Evolutionary conservation across 345 rosid species (phyloP).

Genomic region (Dipteronia sinensis): DNA sequence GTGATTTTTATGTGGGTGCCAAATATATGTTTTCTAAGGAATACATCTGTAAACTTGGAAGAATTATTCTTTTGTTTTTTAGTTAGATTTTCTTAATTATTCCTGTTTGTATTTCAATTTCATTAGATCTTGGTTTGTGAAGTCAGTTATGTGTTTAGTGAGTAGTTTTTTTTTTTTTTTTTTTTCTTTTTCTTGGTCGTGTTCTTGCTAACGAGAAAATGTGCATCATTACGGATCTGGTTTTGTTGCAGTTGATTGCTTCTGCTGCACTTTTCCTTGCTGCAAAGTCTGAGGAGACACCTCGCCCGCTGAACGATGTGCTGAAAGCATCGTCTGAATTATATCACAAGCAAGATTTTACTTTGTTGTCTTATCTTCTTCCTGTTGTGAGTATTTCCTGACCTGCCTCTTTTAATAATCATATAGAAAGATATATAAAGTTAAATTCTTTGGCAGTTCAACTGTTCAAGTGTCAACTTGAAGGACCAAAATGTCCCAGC

Average conservation of each 20-base stretch:
- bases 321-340: constrained; percentile 61
- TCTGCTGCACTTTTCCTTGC: constrained; percentile 80
- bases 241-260: constrained; percentile 61
- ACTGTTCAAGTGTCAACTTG: background rate
- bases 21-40: background rate
- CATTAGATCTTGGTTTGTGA: background rate
- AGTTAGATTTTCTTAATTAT: background rate
- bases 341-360: constrained; percentile 63
- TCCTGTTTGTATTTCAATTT: background rate
- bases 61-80: background rate
- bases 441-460: constrained; percentile 1
- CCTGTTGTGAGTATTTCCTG: constrained; percentile 55
- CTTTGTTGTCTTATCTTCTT: constrained; percentile 61
- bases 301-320: constrained; percentile 68
- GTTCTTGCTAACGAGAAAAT: background rate
- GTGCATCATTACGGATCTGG: constrained; percentile 13
- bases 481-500: background rate
- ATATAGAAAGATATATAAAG: background rate
- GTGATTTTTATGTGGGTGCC: background rate
- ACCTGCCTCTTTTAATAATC: background rate
- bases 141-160: background rate
- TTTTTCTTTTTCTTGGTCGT: background rate
- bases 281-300: constrained; percentile 83
- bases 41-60: background rate
- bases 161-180: too few relatives aligned